A percentile compares a stretch with the other conserved stretches of the same genome.
Conservation (phyloP, 129 eudicot genomes). For the Glebionis coronaria region DNA sequence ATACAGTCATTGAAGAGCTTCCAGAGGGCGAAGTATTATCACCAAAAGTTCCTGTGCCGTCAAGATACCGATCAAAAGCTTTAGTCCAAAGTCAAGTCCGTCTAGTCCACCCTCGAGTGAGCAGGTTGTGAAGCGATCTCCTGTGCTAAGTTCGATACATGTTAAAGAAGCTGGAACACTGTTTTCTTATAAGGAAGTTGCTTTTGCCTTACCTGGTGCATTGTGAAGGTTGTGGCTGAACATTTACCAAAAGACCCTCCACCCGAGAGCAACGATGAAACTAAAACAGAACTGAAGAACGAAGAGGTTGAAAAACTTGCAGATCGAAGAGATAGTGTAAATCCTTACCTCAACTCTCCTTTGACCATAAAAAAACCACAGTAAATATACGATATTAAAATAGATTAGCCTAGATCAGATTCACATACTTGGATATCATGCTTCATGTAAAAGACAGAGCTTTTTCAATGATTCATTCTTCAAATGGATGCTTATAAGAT, state of each 20-base stretch:
- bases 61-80: slow-evolving; percentile 60
- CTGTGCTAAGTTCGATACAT: slow-evolving; percentile 50
- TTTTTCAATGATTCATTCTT: no score
- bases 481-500: no score
- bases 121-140: slow-evolving; percentile 45
- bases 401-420: no score
- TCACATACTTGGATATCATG: no score
- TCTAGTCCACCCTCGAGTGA: slow-evolving; percentile 60
- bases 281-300: slow-evolving; percentile 27
- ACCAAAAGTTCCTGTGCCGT: slow-evolving; percentile 31
- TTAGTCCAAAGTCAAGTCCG: slow-evolving; percentile 74
- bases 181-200: slow-evolving; percentile 97
- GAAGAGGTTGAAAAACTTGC: slow-evolving; percentile 25
- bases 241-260: slow-evolving; percentile 51
- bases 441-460: no score
- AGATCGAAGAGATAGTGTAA: no score
- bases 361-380: no score
- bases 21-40: slow-evolving; percentile 42
- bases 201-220: slow-evolving; percentile 91
- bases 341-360: no score
- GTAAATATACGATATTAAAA: no score
- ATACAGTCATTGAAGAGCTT: slow-evolving; percentile 44
- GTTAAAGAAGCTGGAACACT: slow-evolving; percentile 77
- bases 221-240: slow-evolving; percentile 82
- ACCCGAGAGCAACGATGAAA: slow-evolving; percentile 24